These are phyloP conservation scores for Yarrowia galli DNA, from an alignment of 1,139 yeast genomes.

Conservation along the genomic window DNA sequence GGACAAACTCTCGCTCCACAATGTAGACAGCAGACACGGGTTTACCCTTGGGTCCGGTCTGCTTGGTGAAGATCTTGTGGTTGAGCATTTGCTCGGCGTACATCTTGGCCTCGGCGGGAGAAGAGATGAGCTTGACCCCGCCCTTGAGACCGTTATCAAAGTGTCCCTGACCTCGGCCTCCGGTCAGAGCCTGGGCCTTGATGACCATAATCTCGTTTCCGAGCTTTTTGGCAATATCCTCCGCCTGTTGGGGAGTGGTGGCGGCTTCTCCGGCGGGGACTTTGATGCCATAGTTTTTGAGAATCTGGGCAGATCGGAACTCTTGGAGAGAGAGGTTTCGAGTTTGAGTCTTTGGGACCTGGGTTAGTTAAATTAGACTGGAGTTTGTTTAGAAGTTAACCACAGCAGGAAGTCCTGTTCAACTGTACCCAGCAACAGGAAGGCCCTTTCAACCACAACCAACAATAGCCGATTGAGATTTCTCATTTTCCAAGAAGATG, in stretches of 20 bases:
- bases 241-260: conserved; percentile 87
- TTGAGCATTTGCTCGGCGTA: conserved; percentile 88
- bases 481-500: too few species aligned
- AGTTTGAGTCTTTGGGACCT: conserved; percentile 43
- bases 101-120: conserved; percentile 87
- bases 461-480: background rate
- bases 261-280: conserved; percentile 95
- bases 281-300: conserved; percentile 81
- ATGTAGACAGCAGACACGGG: conserved; percentile 95
- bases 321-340: conserved; percentile 91
- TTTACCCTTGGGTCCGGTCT: conserved; percentile 97
- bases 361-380: background rate
- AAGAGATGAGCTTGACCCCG: conserved; percentile 89
- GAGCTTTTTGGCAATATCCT: conserved; percentile 70
- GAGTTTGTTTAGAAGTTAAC: too few species aligned
- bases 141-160: conserved; percentile 95
- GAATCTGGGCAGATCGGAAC: conserved; percentile 90
- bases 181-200: conserved; percentile 98
- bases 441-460: too few species aligned
- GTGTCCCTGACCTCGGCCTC: conserved; percentile 99
- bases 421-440: too few species aligned
- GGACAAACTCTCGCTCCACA: conserved; percentile 92
- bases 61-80: conserved; percentile 95
- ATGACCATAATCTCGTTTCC: conserved; percentile 83
- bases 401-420: too few species aligned